A percentile compares a stretch with the other conserved stretches of the same genome.
Conservation (phyloP, 2,329 filamentous ascomycete genomes). For the Trichoderma brevicompactum region DNA sequence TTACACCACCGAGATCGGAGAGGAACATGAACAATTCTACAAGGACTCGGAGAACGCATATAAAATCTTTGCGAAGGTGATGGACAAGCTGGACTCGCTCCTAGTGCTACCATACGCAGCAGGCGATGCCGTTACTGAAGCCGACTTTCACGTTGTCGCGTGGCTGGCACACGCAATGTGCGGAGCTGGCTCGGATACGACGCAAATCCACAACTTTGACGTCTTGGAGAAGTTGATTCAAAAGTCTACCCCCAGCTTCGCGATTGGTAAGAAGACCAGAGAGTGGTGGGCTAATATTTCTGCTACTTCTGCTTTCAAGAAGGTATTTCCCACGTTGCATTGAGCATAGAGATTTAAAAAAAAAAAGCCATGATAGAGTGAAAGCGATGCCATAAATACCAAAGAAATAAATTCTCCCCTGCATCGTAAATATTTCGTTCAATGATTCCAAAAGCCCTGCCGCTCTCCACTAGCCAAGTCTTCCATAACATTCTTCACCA, state of each 20-base stretch:
- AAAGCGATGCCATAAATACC: neutral
- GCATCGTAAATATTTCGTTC: neutral
- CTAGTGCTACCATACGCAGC: constrained; percentile 32
- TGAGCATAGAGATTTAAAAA: neutral
- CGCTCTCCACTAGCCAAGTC: neutral
- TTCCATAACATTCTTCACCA: no score
- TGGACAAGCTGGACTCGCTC: constrained; percentile 30
- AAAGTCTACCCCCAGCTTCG: neutral
- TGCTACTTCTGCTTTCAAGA: neutral
- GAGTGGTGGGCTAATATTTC: neutral
- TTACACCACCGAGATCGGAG: constrained; percentile 25
- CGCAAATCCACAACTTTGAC: neutral
- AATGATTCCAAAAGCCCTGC: neutral
- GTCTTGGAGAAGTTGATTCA: neutral
- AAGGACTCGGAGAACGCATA: constrained; percentile 15
- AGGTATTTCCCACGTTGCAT: constrained; percentile 7
- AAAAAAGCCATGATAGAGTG: neutral
- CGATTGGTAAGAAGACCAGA: neutral
- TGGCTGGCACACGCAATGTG: constrained; percentile 33
- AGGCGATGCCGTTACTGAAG: constrained; percentile 31
- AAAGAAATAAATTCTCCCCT: neutral
- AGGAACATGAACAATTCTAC: constrained; percentile 28
- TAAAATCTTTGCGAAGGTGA: constrained; percentile 25
- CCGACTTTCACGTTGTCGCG: constrained; percentile 31
- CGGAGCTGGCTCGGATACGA: neutral